A percentile compares a stretch with the other conserved stretches of the same genome.
phyloP scores from a whole-genome alignment of 208 protist genomes.

The Leishmania guyanensis region DNA sequence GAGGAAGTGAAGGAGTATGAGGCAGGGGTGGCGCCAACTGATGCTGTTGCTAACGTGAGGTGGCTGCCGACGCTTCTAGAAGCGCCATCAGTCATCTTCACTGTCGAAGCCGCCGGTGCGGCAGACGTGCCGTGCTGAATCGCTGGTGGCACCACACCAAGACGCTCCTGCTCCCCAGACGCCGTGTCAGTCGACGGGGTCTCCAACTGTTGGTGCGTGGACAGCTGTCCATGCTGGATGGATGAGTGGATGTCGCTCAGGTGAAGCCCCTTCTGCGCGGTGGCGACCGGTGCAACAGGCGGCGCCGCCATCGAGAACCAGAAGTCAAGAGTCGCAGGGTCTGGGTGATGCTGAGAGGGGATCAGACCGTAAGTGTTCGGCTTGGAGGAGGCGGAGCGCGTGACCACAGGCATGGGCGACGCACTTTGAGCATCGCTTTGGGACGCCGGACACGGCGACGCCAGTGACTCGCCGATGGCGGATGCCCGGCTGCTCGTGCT shows the following conservation, averaged over 20 bases:
- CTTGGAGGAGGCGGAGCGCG: slow-evolving; percentile 13
- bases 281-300: slow-evolving; percentile 23
- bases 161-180: not conserved
- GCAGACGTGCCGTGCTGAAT: not conserved
- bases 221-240: not conserved
- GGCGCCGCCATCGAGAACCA: slow-evolving; percentile 21
- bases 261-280: slow-evolving; percentile 38
- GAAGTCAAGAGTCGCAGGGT: slow-evolving; percentile 15
- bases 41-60: not conserved
- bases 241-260: slow-evolving; percentile 32
- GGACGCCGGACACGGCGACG: not conserved
- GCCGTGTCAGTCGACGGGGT: not conserved
- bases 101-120: not conserved
- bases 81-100: not conserved
- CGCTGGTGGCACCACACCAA: not conserved
- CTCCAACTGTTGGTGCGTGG: not conserved
- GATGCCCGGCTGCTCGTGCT: not conserved
- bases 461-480: not conserved
- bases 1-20: not conserved
- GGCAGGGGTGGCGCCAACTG: not conserved
- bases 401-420: not conserved
- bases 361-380: slow-evolving; percentile 45
- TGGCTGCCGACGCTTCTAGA: not conserved
- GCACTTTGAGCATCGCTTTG: not conserved
- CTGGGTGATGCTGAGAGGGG: slow-evolving; percentile 19